Base-by-base conservation (phyloP, 163 green algal genomes). In the Prototheca wickerhamii region DNA sequence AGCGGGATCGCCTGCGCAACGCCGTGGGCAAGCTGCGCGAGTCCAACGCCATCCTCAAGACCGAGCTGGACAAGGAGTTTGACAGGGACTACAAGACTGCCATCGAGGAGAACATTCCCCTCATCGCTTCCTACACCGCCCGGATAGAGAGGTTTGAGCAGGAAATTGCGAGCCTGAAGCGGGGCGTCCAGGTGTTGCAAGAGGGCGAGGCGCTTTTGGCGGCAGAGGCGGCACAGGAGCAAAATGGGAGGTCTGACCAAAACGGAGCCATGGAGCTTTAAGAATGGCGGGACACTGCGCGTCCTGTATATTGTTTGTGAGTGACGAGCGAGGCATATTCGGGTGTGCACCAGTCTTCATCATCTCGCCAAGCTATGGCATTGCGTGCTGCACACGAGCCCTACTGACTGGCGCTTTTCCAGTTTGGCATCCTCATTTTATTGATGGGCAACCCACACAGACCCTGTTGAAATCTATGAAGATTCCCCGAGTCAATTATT, bases 31-130 rank as follows among this genome's bases (percentile, higher is more conserved):
- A 82, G 25, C 49, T 85, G 12, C 20, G 68, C 20, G 43, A 29
- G 2, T 70, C 60, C 18, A 81, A 73, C 23, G 29, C 32, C 2
- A 64, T 80, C 35, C 58, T 85, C 21, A 70, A 76, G 53, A 40
- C 56, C 21, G 71, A 59, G 21, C 60, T 85, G 1, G 57, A 64
- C 3, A 43, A 67, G 34, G 72, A 61, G 18, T 55, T 49, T 25
- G 78, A 85, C 33, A 34, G 35, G 25, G 76, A 85, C 15, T 82
- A 75, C 64, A 74, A 71, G 53, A 43, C 56, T 2, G 78, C 78
- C 28, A 72, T 85, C 25, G 50, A 65, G 65, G 78, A 85, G 23
- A 85, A 85, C 65, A 68, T 85, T 7, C 71, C 78, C 1, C 32
- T 74, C 20, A 77, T 85, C 50, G 76, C 76, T 29, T 84, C 78